Base-by-base conservation (phyloP, 192 early-diverging fungal species). In the Phlyctochytrium arcticum region DNA sequence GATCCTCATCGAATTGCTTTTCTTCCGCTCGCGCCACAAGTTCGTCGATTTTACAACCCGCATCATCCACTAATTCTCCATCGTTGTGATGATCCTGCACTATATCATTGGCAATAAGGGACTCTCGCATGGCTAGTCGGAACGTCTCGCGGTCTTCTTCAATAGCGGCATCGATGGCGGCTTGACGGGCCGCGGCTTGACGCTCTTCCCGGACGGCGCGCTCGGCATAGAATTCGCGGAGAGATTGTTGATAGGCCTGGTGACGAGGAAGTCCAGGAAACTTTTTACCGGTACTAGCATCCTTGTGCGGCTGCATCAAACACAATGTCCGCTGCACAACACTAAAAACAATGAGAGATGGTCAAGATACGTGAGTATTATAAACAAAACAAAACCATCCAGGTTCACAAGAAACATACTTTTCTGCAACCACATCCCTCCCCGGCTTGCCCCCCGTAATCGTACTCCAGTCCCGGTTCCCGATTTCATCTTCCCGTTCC, bases 281-380 rank as follows among this genome's bases (percentile, higher is more conserved):
- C n/a, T n/a, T n/a, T 4, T 56, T 46, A 15, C 54, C 60, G 34
- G 80, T 80, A 50, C 78, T 57, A 17, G 44, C 50, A 26, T 29
- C 9, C 3, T 53, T 53, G n/a, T 53, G 50, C 15, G 42, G 15
- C 30, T 77, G 69, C 83, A 93, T 92, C 42, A 94, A 77, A 74
- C 90, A 84, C 58, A 90, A 48, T 72, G 94, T 90, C 71, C 90
- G 82, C 71, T 89, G 88, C 49, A 96, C 85, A 57, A 96, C 91
- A 83, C 88, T 89, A 73, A 34, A 12, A 30, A 60, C 42, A 54
- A 35, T 62, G 6, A 35, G 12, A 27, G n/a, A 23, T 53, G 12
- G 24, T 12, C 26, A 23, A 3, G 50, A 2, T 1, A 42, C 37
- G n/a, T n/a, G 37, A 42, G n/a, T n/a, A n/a, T n/a, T 42, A 42